Base-by-base conservation (phyloP, 306 rosid species). In the Fragaria iinumae region DNA sequence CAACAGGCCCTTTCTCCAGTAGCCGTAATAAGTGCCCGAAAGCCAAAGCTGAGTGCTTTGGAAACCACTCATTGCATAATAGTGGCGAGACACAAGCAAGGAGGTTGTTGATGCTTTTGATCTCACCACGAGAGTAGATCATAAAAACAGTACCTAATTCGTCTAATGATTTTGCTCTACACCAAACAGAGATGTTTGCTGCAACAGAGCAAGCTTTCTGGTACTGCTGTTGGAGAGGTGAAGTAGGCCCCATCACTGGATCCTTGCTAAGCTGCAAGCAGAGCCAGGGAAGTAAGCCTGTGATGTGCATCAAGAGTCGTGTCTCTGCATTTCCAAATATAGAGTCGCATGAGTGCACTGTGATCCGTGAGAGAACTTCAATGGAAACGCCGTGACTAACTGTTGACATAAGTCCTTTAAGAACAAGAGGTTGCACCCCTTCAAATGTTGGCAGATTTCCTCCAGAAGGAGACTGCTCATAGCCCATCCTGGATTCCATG, bases 371-470 rank as follows among this genome's bases (percentile, higher is more conserved):
- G 52, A 96, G 99, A 50, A 96, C 99, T 80, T 93, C 97, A 50
- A 96, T 93, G 60, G 99, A 86, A 76, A 91, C 98, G 32, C 93
- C 84, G 69, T 96, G 98, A 80, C 99, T 96, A 71, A 91, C 98
- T 44, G 84, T 90, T 16, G 97, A 95, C 97, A 89, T 88, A 41
- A 95, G 96, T 77, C 98, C 98, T 83, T 92, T 95, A 82, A 92
- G 94, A 79, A 96, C 98, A 78, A 96, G 98, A 80, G 98, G 99
- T 65, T 93, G 99, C 43, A 96, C 98, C 76, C 98, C 99, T 91
- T 93, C 98, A 84, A 93, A 96, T 74, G 91, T 76, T 65, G 98
- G 99, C 80, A 96, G 82, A 80, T 82, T 86, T 63, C 93, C 98
- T 76, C 86, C 93, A 73, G 89, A 88, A 20, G 87, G 80, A 43